Base-by-base conservation (phyloP, 1,284 basidiomycete genomes). In the Peniophora sp. region DNA sequence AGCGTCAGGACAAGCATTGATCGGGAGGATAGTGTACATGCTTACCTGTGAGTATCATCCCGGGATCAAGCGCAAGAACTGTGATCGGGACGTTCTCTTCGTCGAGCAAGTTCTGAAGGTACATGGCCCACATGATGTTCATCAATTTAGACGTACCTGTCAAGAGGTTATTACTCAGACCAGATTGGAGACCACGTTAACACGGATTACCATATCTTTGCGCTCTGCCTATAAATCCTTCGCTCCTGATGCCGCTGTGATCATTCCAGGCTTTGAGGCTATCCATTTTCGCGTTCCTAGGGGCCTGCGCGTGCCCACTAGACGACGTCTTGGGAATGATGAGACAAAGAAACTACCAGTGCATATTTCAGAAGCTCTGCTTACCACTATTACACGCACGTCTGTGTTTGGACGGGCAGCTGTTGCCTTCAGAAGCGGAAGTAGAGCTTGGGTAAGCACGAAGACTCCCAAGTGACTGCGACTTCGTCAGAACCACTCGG, bases 21-120 rank as follows among this genome's bases (percentile, higher is more conserved):
- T 41, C 19, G n/a, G 38, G 5, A 41, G 6, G 19, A 8, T n/a
- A 20, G 8, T 41, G 38, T 8, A n/a, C n/a, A 20, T 8, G 38
- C 38, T 8, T 20, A 64, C 59, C 60, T 16, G 75, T 78, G 52
- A 73, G 65, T 35, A 78, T 72, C 11, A 57, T 48, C 0, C 73
- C 70, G 0, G 72, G 73, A 53, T 72, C 57, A 25, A 71, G 11
- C 1, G 69, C 53, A 2, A 69, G 51, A 36, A 61, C 63, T 0
- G 63, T 65, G 55, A 72, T 67, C 1, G 62, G 56, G 1, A 61
- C 57, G 2, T 59, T 59, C 44, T 64, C 57, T 2, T 48, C 58
- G 43, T 64, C 57, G 3, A 66, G 50, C 6, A 57, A 56, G 10
- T 55, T 50, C 52, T 68, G 65, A 3, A 67, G 58, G 49, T 65